phyloP scores from a whole-genome alignment of 192 early-diverging fungal species.

The Nowakowskiella sp. region DNA sequence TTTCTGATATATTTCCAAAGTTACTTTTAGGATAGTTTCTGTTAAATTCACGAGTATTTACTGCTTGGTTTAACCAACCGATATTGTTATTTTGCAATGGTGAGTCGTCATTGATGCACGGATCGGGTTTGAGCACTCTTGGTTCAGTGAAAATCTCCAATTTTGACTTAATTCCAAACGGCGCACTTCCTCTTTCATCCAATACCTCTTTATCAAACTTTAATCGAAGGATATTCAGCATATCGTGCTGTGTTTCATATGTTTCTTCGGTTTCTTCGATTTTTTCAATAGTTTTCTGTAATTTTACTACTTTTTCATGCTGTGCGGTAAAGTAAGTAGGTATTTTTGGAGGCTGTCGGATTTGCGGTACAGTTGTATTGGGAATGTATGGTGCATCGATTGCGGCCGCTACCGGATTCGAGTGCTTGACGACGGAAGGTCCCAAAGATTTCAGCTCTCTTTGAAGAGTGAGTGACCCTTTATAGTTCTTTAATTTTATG shows the following conservation, averaged over 20 bases:
- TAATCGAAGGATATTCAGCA: constrained; percentile 7
- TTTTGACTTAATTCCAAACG: neutral
- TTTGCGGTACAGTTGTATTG: constrained; percentile 9
- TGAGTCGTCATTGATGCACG: no score
- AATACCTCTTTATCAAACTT: constrained; percentile 21
- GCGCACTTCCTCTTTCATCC: constrained; percentile 8
- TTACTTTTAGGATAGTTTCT: no score
- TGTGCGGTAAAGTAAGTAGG: constrained; percentile 23
- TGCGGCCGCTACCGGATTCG: constrained; percentile 34
- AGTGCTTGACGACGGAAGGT: constrained; percentile 1
- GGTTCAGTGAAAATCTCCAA: constrained; percentile 14
- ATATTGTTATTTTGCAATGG: no score
- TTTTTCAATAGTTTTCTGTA: neutral
- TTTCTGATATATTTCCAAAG: no score
- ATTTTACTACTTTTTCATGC: constrained; percentile 14
- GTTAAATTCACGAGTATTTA: no score
- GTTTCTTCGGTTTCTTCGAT: constrained; percentile 11
- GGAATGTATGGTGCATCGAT: constrained; percentile 29
- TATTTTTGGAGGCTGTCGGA: constrained; percentile 26
- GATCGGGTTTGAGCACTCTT: no score
- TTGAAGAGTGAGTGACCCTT: neutral
- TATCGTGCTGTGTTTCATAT: neutral
- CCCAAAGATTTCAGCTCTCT: neutral
- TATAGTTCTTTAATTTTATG: neutral
- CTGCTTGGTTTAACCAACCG: no score